Percentiles rank a stretch among this genome's conserved stretches.
Evolutionary conservation across 305 asterid genomes (phyloP).

Genomic region (Solanum hybrid): DNA sequence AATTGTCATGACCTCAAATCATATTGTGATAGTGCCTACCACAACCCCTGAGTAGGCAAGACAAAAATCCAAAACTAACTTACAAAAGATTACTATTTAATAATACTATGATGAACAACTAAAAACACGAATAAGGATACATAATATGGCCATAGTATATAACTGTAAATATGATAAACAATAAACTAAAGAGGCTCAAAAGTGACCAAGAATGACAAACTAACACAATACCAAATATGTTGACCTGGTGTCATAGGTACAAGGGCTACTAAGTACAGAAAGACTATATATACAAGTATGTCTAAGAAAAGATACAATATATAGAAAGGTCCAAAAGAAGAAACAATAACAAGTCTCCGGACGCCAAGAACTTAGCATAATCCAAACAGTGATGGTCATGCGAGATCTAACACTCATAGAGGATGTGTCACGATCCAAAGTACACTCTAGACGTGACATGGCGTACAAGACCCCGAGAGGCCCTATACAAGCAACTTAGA

Average conservation of each 20-base stretch:
- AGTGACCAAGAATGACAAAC: not conserved
- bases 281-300: not conserved
- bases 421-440: not conserved
- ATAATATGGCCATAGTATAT: not conserved
- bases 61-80: not conserved
- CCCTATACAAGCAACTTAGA: too few relatives aligned
- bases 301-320: not conserved
- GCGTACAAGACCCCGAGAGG: too few relatives aligned
- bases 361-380: not conserved
- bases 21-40: not conserved
- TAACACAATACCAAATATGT: not conserved
- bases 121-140: not conserved
- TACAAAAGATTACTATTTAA: not conserved
- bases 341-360: not conserved
- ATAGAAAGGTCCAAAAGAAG: not conserved
- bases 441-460: too few relatives aligned
- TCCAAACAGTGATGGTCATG: not conserved
- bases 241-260: not conserved
- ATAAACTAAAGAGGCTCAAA: not conserved
- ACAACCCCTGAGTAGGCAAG: not conserved
- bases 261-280: not conserved
- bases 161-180: not conserved
- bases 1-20: not conserved
- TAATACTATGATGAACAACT: not conserved
- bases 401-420: not conserved